Percentiles rank a stretch among this genome's conserved stretches.
These are phyloP conservation scores for Botrytis aclada DNA, from an alignment of 2,329 filamentous ascomycete genomes.

Conservation along the genomic window DNA sequence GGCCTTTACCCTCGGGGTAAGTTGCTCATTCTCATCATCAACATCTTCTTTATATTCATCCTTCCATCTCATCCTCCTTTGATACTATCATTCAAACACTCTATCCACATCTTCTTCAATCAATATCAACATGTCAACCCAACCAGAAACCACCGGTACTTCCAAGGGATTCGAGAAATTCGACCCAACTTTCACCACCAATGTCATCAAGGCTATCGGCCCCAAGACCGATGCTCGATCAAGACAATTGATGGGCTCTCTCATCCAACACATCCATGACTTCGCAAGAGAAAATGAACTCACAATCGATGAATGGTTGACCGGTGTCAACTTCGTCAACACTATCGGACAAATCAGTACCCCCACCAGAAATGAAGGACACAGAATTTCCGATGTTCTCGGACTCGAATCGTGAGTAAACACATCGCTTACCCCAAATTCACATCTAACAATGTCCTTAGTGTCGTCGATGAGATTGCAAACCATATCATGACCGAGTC, in stretches of 20 bases:
- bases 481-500: constrained; percentile 30
- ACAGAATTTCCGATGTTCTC: constrained; percentile 69
- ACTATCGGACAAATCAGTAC: constrained; percentile 65
- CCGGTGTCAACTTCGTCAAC: constrained; percentile 73
- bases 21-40: neutral
- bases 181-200: constrained; percentile 73
- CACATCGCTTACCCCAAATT: neutral
- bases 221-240: constrained; percentile 64
- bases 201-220: constrained; percentile 71
- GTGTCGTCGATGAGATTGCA: constrained; percentile 56
- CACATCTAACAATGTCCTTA: constrained; percentile 32
- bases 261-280: constrained; percentile 74
- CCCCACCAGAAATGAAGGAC: constrained; percentile 68
- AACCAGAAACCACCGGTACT: constrained; percentile 5
- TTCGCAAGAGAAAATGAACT: constrained; percentile 76
- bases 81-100: neutral
- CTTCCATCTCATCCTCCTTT: neutral
- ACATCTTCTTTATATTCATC: constrained; percentile 1
- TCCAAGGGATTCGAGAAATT: constrained; percentile 43
- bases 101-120: neutral
- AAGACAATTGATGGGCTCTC: constrained; percentile 58
- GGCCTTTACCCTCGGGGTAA: neutral
- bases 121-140: constrained; percentile 13
- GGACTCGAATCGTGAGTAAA: constrained; percentile 65
- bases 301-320: constrained; percentile 73